Percentiles rank a stretch among this genome's conserved stretches.
Conservation (phyloP, 78 protist species). For the Paulinella micropora region DNA sequence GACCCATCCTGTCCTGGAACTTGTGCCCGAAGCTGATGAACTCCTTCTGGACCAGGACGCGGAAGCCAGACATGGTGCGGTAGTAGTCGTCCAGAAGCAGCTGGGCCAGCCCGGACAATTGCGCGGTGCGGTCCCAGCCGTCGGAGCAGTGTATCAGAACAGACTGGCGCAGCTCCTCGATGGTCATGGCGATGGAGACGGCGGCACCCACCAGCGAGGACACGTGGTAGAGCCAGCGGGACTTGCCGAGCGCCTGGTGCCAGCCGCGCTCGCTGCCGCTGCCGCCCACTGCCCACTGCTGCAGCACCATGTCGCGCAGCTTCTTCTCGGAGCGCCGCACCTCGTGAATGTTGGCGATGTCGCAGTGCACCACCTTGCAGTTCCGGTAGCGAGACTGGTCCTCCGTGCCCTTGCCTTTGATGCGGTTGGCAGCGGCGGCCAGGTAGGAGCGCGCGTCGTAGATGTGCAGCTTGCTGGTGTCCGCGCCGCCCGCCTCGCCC, state of each 20-base stretch:
- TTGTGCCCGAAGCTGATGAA: constrained; percentile 72
- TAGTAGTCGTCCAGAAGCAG: constrained; percentile 33
- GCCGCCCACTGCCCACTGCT: background rate
- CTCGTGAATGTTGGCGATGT: constrained; percentile 25
- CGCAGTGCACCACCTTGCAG: background rate
- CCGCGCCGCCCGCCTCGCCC: background rate
- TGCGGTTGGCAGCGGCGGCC: background rate
- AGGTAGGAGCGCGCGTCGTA: constrained; percentile 12
- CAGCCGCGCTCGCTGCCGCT: too few relatives aligned
- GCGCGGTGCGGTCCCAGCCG: constrained; percentile 50
- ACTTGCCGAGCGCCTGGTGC: background rate
- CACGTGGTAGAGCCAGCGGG: background rate
- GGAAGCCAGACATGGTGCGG: constrained; percentile 34
- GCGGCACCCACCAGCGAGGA: background rate
- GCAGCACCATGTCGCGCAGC: background rate
- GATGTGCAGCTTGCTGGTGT: background rate
- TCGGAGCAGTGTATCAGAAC: constrained; percentile 15
- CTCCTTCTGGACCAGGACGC: constrained; percentile 66
- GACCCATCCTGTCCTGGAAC: constrained; percentile 25
- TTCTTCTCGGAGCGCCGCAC: background rate
- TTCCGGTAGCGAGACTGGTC: background rate
- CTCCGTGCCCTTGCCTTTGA: constrained; percentile 14
- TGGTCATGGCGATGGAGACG: background rate
- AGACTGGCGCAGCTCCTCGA: background rate
- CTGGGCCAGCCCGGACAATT: constrained; percentile 31